phyloP scores from a whole-genome alignment of 768 basidiomycete genomes.

The Rhodosporidiobolus odoratus region DNA sequence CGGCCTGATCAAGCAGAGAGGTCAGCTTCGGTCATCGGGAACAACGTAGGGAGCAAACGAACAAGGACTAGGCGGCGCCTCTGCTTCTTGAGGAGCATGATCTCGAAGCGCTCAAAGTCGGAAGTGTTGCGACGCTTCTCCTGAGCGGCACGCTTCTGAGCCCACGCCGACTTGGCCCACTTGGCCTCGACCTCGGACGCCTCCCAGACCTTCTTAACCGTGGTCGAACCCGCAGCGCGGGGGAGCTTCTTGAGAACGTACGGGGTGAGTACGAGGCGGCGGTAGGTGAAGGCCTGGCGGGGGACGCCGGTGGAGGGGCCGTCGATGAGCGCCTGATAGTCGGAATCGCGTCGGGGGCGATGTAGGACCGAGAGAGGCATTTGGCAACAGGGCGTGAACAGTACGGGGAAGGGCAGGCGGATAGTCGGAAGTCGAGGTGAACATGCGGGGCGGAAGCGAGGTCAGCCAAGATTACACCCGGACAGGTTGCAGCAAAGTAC shows the following conservation, averaged over 20 bases:
- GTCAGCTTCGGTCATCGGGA: neutral
- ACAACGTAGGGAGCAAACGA: neutral
- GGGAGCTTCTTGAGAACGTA: slow-evolving; percentile 75
- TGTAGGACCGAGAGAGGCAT: neutral
- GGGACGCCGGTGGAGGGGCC: slow-evolving; percentile 86
- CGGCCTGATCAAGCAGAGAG: neutral
- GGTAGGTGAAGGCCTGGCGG: slow-evolving; percentile 85
- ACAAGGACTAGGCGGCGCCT: slow-evolving; percentile 51
- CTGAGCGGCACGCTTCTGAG: slow-evolving; percentile 71
- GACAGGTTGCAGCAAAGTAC: slow-evolving; percentile 43
- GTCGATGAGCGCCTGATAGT: slow-evolving; percentile 79
- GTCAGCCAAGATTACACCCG: too few relatives aligned
- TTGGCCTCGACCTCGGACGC: slow-evolving; percentile 75
- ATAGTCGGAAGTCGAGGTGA: neutral
- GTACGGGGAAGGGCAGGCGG: neutral
- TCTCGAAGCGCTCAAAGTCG: slow-evolving; percentile 86
- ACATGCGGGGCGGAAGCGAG: too few relatives aligned
- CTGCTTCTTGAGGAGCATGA: slow-evolving; percentile 83
- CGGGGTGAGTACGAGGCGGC: slow-evolving; percentile 84
- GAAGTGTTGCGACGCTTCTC: slow-evolving; percentile 68
- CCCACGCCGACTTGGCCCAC: slow-evolving; percentile 86
- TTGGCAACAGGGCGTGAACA: neutral
- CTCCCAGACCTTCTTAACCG: slow-evolving; percentile 78
- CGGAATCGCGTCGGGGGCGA: neutral
- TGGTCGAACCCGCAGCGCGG: slow-evolving; percentile 74